Evolutionary conservation across 495 filamentous ascomycete genomes (phyloP), one percentile per base, ranked within the genome.

Genomic region (Aspergillus heteromorphus): DNA sequence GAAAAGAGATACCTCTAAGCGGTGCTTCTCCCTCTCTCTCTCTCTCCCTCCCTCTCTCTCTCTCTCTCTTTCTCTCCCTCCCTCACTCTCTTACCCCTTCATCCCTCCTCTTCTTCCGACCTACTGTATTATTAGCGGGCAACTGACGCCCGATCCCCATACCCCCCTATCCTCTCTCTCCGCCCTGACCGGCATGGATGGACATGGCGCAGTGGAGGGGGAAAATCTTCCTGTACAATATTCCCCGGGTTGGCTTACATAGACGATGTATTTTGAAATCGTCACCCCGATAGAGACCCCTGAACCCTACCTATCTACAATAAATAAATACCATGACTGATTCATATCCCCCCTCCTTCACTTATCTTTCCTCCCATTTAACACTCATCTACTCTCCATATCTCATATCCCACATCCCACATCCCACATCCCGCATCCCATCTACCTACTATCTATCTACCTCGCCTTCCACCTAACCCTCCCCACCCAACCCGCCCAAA

Each of bases 401-500:
- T n/a, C n/a, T n/a, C n/a, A n/a, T n/a, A n/a, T n/a, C n/a, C n/a
- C n/a, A n/a, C n/a, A n/a, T n/a, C n/a, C n/a, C n/a, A n/a, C n/a
- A n/a, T n/a, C n/a, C n/a, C n/a, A n/a, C n/a, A n/a, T n/a, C n/a
- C n/a, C n/a, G n/a, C n/a, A n/a, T n/a, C n/a, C n/a, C n/a, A n/a
- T 18, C 21, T 11, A 43, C 2, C 56, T 16, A 16, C 31, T 29
- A 43, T 19, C 43, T 45, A 51, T 5, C 52, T 62, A 85, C 53
- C 62, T 69, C 45, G 73, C 74, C 72, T 86, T 86, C 84, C 84
- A 87, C 59, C 84, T 73, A 57, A 88, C 70, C 60, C 76, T 71
- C 9, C 81, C 77, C 51, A 85, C 83, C 85, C 85, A 88, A 38
- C 57, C 73, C 27, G 80, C 85, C 83, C 86, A 95, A 61, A 71